These are phyloP conservation scores for Fraxinus greggii DNA, from an alignment of 305 asterid species.

Conservation along the genomic window DNA sequence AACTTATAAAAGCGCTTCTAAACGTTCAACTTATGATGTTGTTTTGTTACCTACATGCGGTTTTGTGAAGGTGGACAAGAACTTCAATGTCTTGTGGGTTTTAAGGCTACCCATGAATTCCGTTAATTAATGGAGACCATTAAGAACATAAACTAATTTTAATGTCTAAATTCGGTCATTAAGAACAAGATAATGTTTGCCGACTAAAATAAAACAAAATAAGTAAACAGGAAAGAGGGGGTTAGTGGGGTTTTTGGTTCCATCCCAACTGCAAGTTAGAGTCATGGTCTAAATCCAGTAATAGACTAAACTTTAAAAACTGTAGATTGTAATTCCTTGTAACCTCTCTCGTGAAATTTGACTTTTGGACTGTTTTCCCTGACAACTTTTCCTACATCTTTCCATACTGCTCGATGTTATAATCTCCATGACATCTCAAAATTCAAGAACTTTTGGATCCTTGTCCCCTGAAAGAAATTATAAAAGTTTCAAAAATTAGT, in stretches of 20 bases:
- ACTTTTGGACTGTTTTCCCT: constrained; percentile 41
- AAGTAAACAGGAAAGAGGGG: constrained; percentile 13
- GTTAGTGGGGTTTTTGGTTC: constrained; percentile 21
- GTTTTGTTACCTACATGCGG: background rate
- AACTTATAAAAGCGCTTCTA: background rate
- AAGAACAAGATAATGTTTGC: background rate
- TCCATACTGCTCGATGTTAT: constrained; percentile 39
- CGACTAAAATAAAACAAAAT: constrained; percentile 6
- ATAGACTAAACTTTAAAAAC: constrained; percentile 27
- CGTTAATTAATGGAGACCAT: background rate
- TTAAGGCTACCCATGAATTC: background rate
- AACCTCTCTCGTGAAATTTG: constrained; percentile 57
- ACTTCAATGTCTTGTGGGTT: background rate
- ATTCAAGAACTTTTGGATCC: constrained; percentile 49
- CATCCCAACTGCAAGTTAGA: constrained; percentile 33
- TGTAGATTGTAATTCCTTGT: constrained; percentile 41
- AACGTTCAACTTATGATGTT: background rate
- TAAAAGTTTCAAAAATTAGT: constrained; percentile 5
- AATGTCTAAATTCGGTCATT: background rate
- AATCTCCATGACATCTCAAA: constrained; percentile 36
- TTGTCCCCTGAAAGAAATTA: constrained; percentile 35
- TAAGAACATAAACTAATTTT: background rate
- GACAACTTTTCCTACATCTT: constrained; percentile 30
- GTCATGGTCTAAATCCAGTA: constrained; percentile 34
- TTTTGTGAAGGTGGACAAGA: background rate